phyloP scores from a whole-genome alignment of 352 stramenopile species.

The Phytophthora sp. region DNA sequence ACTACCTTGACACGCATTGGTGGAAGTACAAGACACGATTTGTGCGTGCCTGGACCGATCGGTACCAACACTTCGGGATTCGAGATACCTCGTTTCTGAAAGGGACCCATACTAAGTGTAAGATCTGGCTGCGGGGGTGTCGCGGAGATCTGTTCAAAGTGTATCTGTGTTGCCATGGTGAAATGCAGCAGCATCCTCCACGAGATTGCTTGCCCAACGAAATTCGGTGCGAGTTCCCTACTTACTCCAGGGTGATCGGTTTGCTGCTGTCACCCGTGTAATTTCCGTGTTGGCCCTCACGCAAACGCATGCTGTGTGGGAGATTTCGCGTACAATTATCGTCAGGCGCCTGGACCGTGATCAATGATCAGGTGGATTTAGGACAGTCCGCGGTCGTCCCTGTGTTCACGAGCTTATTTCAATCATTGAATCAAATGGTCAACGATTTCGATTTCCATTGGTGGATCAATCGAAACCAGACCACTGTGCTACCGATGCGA shows the following conservation, averaged over 20 bases:
- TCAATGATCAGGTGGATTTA: not conserved
- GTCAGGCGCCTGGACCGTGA: not conserved
- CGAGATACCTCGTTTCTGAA: not conserved
- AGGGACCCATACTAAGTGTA: not conserved
- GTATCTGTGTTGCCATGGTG: not conserved
- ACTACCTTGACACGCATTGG: not conserved
- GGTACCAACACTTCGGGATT: not conserved
- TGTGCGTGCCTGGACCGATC: not conserved
- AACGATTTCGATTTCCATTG: not conserved
- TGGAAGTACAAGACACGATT: not conserved
- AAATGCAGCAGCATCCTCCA: not conserved
- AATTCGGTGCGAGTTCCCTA: not conserved
- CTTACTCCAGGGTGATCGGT: not conserved
- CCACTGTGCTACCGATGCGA: not conserved
- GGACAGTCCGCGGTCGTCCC: not conserved
- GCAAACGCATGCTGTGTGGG: not conserved
- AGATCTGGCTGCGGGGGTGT: not conserved
- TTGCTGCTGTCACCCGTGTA: not conserved
- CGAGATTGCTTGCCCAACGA: not conserved
- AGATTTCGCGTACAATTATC: not conserved
- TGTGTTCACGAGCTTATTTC: not conserved
- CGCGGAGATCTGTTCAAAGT: not conserved
- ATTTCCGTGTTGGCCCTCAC: not conserved
- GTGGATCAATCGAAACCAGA: not conserved
- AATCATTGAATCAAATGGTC: not conserved